phyloP scores from a whole-genome alignment of 768 basidiomycete species.

The Lyophyllum atratum region DNA sequence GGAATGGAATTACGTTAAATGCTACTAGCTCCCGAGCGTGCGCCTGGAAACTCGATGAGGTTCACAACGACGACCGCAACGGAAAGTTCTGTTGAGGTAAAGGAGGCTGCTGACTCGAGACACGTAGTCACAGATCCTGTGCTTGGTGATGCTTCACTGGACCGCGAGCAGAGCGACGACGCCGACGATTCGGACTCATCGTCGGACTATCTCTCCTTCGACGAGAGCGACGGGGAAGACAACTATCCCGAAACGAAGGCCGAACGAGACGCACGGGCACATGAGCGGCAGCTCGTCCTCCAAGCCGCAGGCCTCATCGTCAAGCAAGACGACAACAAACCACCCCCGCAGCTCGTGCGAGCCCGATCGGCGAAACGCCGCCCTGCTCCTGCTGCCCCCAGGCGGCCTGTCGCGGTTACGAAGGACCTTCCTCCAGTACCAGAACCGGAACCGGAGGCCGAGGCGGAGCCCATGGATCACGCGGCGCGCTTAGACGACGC shows the following conservation, averaged over 20 bases:
- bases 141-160: conserved; percentile 1
- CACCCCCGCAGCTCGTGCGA: conserved; percentile 44
- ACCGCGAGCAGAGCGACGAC: conserved; percentile 21
- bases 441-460: conserved; percentile 19
- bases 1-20: conserved; percentile 26
- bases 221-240: conserved; percentile 36
- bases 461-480: conserved; percentile 34
- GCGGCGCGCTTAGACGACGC: conserved; percentile 71
- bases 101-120: background rate
- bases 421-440: conserved; percentile 63
- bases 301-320: conserved; percentile 87
- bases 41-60: background rate
- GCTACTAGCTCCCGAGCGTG: conserved; percentile 6
- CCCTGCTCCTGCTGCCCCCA: conserved; percentile 55
- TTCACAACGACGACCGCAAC: background rate
- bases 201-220: conserved; percentile 38
- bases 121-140: conserved; percentile 1
- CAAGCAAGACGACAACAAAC: conserved; percentile 52
- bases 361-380: conserved; percentile 31
- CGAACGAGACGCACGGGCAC: conserved; percentile 62
- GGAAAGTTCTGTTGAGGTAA: conserved; percentile 6
- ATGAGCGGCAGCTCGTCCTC: conserved; percentile 81
- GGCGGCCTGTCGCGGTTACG: conserved; percentile 26
- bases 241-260: conserved; percentile 44
- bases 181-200: conserved; percentile 29